A percentile compares a stretch with the other conserved stretches of the same genome.
phyloP scores from a whole-genome alignment of 805 yeast genomes.

The Nakazawaea ishiwadae region DNA sequence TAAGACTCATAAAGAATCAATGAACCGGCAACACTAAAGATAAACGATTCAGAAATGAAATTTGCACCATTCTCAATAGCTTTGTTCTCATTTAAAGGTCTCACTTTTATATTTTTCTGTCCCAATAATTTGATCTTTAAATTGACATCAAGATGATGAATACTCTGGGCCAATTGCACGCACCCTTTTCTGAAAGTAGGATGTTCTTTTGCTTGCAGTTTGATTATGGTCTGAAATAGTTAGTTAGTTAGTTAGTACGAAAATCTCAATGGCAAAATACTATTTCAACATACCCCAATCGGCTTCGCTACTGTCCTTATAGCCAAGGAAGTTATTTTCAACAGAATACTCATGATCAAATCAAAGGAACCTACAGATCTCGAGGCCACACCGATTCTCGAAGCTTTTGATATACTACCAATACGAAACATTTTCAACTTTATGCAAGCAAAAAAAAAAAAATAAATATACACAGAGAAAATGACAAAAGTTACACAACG shows the following conservation, averaged over 20 bases:
- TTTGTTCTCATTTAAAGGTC: conserved; percentile 77
- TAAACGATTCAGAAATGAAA: conserved; percentile 69
- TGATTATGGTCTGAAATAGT: conserved; percentile 51
- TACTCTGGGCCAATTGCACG: conserved; percentile 63
- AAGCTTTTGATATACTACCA: conserved; percentile 1
- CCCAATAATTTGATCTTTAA: conserved; percentile 60
- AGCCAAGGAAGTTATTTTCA: conserved; percentile 66
- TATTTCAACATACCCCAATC: conserved; percentile 54
- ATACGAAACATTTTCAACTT: conserved; percentile 2
- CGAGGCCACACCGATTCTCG: conserved; percentile 1
- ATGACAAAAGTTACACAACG: too few species aligned
- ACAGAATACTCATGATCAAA: conserved; percentile 69
- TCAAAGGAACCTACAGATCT: conserved; percentile 10
- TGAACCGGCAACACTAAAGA: conserved; percentile 77
- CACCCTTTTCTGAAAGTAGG: conserved; percentile 58
- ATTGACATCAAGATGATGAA: conserved; percentile 61
- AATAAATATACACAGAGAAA: neutral
- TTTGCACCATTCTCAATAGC: conserved; percentile 84
- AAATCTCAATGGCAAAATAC: neutral
- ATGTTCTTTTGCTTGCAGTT: conserved; percentile 72
- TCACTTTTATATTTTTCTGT: conserved; percentile 45
- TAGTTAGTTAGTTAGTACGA: conserved; percentile 7
- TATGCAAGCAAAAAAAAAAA: neutral
- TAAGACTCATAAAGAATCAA: conserved; percentile 67
- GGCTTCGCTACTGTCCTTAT: conserved; percentile 79